Evolutionary conservation across 1,284 basidiomycete genomes (phyloP).

Genomic region (Porodaedalea pini): DNA sequence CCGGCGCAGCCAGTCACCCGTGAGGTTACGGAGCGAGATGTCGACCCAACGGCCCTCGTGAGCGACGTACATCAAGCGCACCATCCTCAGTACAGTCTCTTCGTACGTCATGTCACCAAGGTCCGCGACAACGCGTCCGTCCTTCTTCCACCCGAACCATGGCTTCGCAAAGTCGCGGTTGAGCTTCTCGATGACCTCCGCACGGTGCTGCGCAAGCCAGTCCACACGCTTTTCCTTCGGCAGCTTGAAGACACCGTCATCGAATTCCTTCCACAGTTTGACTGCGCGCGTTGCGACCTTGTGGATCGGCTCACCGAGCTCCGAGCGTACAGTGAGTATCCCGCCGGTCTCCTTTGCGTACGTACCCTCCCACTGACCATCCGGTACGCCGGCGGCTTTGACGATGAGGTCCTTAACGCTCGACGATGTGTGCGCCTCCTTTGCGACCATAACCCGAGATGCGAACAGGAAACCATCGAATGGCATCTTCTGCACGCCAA

Average conservation of each 20-base stretch:
- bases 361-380: slow-evolving; percentile 91
- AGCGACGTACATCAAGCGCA: slow-evolving; percentile 88
- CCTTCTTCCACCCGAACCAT: slow-evolving; percentile 96
- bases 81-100: slow-evolving; percentile 88
- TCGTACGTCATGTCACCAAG: slow-evolving; percentile 98
- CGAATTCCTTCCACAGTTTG: slow-evolving; percentile 98
- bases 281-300: slow-evolving; percentile 97
- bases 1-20: slow-evolving; percentile 95
- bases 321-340: slow-evolving; percentile 94
- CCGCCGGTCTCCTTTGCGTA: slow-evolving; percentile 94
- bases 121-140: slow-evolving; percentile 79
- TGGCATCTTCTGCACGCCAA: slow-evolving; percentile 93
- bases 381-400: slow-evolving; percentile 88
- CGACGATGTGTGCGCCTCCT: slow-evolving; percentile 93
- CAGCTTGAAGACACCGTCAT: slow-evolving; percentile 91
- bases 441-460: slow-evolving; percentile 96
- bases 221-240: slow-evolving; percentile 90
- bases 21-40: slow-evolving; percentile 87
- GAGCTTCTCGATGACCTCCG: slow-evolving; percentile 87
- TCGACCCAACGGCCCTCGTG: slow-evolving; percentile 96
- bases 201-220: slow-evolving; percentile 86
- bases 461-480: slow-evolving; percentile 98
- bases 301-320: slow-evolving; percentile 98
- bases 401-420: slow-evolving; percentile 97
- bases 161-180: slow-evolving; percentile 97